Evolutionary conservation across 176 grass and related monocot species (phyloP), one percentile per base, ranked within the genome.

Genomic region (Carex scoparia): DNA sequence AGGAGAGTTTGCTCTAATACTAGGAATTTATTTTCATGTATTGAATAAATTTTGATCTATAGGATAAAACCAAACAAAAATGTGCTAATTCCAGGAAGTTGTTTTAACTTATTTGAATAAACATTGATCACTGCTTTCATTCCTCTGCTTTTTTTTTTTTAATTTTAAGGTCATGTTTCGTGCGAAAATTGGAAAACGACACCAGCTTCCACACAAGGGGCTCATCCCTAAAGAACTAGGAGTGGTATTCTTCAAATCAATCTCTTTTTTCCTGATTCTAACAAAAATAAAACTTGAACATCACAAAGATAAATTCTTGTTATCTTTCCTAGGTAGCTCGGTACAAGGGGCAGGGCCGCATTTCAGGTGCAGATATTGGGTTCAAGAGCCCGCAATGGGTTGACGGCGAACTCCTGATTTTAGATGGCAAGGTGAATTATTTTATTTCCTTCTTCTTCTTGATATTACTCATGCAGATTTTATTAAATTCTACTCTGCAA

Each of bases 181-280:
- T 85, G 91, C 91, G 27, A 95, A 99, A 80, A 80, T 99, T 88
- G 96, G 96, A 63, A 94, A 92, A 63, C 83, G 71, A 40, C 84
- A 91, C 86, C 93, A 94, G 81, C 91, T 99, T 85, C 96, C 96
- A 79, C 91, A 99, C 61, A 93, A 95, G 69, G 96, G 93, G 67
- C 91, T 99, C 35, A 99, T 99, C 80, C 96, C 96, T 85, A 88
- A 89, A 91, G 96, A 99, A 88, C 87, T 95, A 68, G 96, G 93
- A 99, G 96, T 95, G 91, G 96, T 99, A 95, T 77, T n/a, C 79
- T 85, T 84, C 9, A 81, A 81, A 28, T 83, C 18, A 7, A 72
- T 84, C 65, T 19, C 79, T 59, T 40, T 87, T 84, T 82, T 82
- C 19, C 14, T 60, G 42, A 31, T 56, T 73, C 64, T 60, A 73